phyloP scores from a whole-genome alignment of 176 grass and related monocot species.

The Carex cristatella region DNA sequence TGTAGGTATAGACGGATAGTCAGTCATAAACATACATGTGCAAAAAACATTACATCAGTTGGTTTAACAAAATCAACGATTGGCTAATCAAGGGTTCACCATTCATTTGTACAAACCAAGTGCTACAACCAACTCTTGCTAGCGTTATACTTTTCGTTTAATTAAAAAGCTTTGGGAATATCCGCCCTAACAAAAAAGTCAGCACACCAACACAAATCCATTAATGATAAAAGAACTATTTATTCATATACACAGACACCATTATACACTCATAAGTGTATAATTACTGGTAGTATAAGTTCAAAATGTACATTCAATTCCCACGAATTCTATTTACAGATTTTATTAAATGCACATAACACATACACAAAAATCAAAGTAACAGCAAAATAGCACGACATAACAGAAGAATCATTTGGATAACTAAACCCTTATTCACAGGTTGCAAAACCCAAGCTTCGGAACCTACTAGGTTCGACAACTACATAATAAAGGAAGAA shows the following conservation, averaged over 20 bases:
- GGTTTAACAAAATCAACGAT: neutral
- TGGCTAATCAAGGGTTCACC: neutral
- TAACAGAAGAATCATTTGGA: neutral
- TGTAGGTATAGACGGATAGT: no score
- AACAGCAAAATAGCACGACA: neutral
- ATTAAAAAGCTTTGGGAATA: neutral
- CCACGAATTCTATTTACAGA: neutral
- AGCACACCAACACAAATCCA: neutral
- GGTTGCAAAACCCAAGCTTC: neutral
- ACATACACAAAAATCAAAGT: neutral
- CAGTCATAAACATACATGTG: no score
- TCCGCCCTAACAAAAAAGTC: neutral
- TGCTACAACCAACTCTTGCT: neutral
- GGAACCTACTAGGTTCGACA: neutral
- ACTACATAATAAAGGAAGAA: neutral
- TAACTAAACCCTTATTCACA: conserved; percentile 20
- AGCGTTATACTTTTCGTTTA: neutral
- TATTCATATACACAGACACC: neutral
- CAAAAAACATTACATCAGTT: neutral
- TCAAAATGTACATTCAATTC: neutral
- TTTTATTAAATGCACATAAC: neutral
- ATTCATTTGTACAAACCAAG: neutral
- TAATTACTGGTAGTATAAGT: neutral
- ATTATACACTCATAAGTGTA: neutral
- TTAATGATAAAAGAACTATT: neutral